phyloP scores from a whole-genome alignment of 805 yeast species.

The Monosporozyma solicola region DNA sequence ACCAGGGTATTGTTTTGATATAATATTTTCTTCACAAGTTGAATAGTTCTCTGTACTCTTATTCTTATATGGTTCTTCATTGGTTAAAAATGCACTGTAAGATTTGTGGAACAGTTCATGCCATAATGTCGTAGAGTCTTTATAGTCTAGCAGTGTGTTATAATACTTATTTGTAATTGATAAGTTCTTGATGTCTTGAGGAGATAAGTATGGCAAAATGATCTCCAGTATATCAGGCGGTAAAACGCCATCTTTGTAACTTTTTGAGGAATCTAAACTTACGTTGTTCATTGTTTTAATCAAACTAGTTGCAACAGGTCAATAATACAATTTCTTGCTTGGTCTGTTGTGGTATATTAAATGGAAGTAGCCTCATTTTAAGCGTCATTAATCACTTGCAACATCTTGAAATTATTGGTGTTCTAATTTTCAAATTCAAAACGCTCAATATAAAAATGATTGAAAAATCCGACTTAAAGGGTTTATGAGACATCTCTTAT shows the following conservation, averaged over 20 bases:
- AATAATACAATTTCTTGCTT: not conserved
- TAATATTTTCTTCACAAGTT: conserved; percentile 22
- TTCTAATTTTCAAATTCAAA: not conserved
- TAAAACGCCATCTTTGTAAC: conserved; percentile 4
- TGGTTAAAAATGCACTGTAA: conserved; percentile 20
- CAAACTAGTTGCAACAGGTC: not conserved
- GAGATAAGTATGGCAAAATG: conserved; percentile 23
- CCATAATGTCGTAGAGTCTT: conserved; percentile 24
- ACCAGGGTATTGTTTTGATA: conserved; percentile 12
- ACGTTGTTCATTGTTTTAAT: not conserved
- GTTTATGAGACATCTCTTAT: not conserved
- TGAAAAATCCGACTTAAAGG: not conserved
- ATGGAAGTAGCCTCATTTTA: not conserved
- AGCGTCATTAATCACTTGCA: not conserved
- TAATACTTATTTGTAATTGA: conserved; percentile 28
- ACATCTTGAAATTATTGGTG: not conserved
- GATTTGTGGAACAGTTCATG: conserved; percentile 25
- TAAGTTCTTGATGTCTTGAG: conserved; percentile 22
- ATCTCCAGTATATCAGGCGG: conserved; percentile 28
- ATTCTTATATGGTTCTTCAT: conserved; percentile 24
- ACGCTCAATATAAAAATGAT: not conserved
- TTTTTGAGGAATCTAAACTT: not conserved
- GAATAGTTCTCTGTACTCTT: conserved; percentile 13
- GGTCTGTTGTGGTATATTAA: not conserved
- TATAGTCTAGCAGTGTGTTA: conserved; percentile 19